phyloP scores from a whole-genome alignment of 805 yeast species.

The Sugiyamaella chiloensis region DNA sequence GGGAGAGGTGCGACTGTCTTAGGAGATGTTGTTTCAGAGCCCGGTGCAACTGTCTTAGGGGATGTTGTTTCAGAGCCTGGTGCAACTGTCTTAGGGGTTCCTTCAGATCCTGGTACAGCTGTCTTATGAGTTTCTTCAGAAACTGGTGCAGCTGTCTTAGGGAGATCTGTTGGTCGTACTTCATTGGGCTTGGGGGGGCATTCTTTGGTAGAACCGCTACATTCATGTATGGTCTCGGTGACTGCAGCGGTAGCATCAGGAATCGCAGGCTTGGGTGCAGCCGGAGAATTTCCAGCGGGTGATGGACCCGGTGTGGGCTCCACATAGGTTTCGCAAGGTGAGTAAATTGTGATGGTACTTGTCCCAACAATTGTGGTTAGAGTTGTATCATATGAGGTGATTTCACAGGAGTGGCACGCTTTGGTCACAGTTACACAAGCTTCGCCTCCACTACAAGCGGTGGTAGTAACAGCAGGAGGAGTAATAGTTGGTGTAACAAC shows the following conservation, averaged over 20 bases:
- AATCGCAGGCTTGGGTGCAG: slow-evolving; percentile 1
- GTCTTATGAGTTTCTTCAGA: not conserved
- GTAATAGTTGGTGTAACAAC: slow-evolving; percentile 11
- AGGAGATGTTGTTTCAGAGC: slow-evolving; percentile 8
- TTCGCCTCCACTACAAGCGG: slow-evolving; percentile 10
- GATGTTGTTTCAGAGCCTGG: not conserved
- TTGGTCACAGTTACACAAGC: slow-evolving; percentile 10
- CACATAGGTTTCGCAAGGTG: slow-evolving; percentile 20
- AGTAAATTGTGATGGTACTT: slow-evolving; percentile 19
- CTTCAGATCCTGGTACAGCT: not conserved
- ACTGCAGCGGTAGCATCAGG: slow-evolving; percentile 7
- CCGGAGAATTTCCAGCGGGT: slow-evolving; percentile 2
- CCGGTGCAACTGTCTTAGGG: slow-evolving; percentile 2
- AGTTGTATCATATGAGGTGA: slow-evolving; percentile 14
- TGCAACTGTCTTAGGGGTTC: slow-evolving; percentile 6
- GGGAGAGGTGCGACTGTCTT: too few relatives aligned
- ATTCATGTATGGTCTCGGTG: not conserved
- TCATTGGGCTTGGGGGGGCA: not conserved
- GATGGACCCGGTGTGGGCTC: slow-evolving; percentile 3
- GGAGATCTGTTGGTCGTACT: not conserved
- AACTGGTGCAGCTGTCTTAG: slow-evolving; percentile 3
- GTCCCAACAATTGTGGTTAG: slow-evolving; percentile 14
- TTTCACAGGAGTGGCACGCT: slow-evolving; percentile 14
- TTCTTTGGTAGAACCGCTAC: not conserved
- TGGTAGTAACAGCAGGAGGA: slow-evolving; percentile 16